Evolutionary conservation across 306 rosid genomes (phyloP), one percentile per base, ranked within the genome.

Genomic region (Canavalia gladiata): DNA sequence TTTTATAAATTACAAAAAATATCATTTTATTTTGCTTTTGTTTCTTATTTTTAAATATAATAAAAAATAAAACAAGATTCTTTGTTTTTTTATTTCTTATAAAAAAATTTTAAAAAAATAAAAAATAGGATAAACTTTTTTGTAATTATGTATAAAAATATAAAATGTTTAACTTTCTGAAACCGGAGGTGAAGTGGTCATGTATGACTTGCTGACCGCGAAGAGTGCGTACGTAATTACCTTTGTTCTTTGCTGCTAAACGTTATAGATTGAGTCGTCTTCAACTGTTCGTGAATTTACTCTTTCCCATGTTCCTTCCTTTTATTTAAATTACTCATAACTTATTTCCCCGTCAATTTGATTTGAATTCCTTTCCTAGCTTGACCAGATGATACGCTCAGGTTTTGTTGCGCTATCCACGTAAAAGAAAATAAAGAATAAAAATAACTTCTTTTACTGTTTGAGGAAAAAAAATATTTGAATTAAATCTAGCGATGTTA

Each of bases 301-400:
- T 65, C 51, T 37, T 65, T 65, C 41, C 49, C 71, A 65, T 65
- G 71, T 65, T 65, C 50, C 34, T 65, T 65, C 71, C 50, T 65
- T n/a, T 65, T 49, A 37, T 65, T 65, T 65, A 33, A 65, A 39
- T 65, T 39, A 39, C 39, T 65, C 71, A 65, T 37, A 65, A 2
- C 31, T 39, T 13, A 8, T n/a, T 39, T 65, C 5, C 50, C 50
- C 71, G 71, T 65, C 71, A 39, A 49, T 65, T 65, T 49, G 6
- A 65, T 65, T 65, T 65, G 71, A 65, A 65, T 37, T 13, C 18
- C 68, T 4, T 62, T 18, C 25, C 25, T 18, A 18, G 25, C 25
- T 18, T 18, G 25, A 18, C 25, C 25, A 18, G 25, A 18, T 18
- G 25, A 18, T 18, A 18, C 25, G 25, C 25, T 18, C 25, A 18